Percentiles rank a stretch among this genome's conserved stretches.
Conservation (phyloP, 139 green algal species). For the Prasinococcaceae sp. region DNA sequence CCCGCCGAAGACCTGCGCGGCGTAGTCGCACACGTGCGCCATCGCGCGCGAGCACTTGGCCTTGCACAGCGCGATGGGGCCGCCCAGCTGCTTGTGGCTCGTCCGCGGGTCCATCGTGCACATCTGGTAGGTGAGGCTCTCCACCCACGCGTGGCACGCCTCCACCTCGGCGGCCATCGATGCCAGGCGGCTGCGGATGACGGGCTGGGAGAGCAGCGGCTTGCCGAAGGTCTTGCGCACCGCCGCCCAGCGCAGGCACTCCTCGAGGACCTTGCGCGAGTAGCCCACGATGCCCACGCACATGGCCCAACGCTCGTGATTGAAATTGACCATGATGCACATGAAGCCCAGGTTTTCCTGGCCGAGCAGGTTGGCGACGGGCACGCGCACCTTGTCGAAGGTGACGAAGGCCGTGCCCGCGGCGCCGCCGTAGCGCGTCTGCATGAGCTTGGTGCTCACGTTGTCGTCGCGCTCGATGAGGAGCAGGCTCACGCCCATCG, state of each 20-base stretch:
- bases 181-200: conserved; percentile 23
- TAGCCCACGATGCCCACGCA: conserved; percentile 2
- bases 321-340: conserved; percentile 32
- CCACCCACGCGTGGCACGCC: conserved; percentile 15
- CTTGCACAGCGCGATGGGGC: conserved; percentile 25
- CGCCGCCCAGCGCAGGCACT: conserved; percentile 18
- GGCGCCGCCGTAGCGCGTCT: conserved; percentile 14
- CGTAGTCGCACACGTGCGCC: conserved; percentile 11
- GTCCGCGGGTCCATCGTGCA: no score
- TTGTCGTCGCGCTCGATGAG: conserved; percentile 19
- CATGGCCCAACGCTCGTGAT: conserved; percentile 27
- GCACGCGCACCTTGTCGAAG: conserved; percentile 23
- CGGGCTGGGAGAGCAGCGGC: conserved; percentile 15
- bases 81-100: conserved; percentile 12
- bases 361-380: conserved; percentile 21
- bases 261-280: conserved; percentile 14
- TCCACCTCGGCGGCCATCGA: conserved; percentile 15
- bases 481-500: conserved; percentile 11
- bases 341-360: conserved; percentile 22
- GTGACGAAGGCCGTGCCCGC: conserved; percentile 22
- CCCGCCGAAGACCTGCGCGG: conserved; percentile 19
- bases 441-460: conserved; percentile 19
- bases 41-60: conserved; percentile 8
- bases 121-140: conserved; percentile 24
- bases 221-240: conserved; percentile 22